phyloP scores from a whole-genome alignment of 2,329 filamentous ascomycete species.

The Cordyceps cicadae region DNA sequence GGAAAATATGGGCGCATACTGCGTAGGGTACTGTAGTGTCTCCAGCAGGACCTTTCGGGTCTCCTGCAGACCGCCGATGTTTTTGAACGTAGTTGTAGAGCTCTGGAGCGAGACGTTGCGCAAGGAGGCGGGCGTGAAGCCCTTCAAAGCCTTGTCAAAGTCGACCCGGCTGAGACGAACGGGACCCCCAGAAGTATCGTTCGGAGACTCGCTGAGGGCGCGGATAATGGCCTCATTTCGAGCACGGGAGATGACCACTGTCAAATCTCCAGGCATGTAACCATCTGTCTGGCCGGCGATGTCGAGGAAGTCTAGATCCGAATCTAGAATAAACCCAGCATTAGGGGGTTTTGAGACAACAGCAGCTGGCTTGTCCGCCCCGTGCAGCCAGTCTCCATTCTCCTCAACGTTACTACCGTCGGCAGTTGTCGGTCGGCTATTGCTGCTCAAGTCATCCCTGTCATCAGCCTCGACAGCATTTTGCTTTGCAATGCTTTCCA shows the following conservation, averaged over 20 bases:
- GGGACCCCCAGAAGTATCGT: constrained; percentile 35
- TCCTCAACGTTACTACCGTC: constrained; percentile 48
- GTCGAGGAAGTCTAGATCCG: constrained; percentile 80
- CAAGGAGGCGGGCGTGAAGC: constrained; percentile 90
- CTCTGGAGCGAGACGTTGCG: constrained; percentile 91
- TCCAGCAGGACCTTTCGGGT: constrained; percentile 89
- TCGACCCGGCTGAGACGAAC: constrained; percentile 64
- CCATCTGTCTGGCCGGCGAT: constrained; percentile 91
- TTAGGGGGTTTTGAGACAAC: constrained; percentile 26
- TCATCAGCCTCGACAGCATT: constrained; percentile 35
- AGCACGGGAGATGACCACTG: constrained; percentile 75
- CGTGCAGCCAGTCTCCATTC: constrained; percentile 67
- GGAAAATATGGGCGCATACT: constrained; percentile 95
- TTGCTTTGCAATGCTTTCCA: constrained; percentile 67
- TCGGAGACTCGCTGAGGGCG: constrained; percentile 50
- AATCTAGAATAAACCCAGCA: constrained; percentile 64
- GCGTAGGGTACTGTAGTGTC: constrained; percentile 93
- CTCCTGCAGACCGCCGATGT: constrained; percentile 78
- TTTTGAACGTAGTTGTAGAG: constrained; percentile 84
- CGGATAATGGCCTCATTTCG: constrained; percentile 89
- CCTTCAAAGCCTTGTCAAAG: constrained; percentile 76
- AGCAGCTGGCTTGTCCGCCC: constrained; percentile 49
- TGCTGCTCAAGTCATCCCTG: constrained; percentile 28
- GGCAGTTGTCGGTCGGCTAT: constrained; percentile 50
- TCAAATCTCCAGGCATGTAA: constrained; percentile 93